Percentiles rank a stretch among this genome's conserved stretches.
These are phyloP conservation scores for Cladophialophora chaetospira DNA, from an alignment of 2,329 filamentous ascomycete genomes.

Conservation along the genomic window DNA sequence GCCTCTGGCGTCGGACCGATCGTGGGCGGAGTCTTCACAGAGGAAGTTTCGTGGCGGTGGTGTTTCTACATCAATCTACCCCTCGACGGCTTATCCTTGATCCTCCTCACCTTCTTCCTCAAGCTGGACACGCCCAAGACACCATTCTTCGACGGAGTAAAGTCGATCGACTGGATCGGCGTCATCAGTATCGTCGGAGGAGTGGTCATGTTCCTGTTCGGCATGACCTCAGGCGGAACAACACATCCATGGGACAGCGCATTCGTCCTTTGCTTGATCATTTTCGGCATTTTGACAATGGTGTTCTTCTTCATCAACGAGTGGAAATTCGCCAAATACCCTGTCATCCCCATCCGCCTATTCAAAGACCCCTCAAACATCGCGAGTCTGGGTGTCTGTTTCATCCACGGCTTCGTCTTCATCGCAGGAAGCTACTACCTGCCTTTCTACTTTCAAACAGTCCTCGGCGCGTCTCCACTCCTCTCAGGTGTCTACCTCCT, in stretches of 20 bases:
- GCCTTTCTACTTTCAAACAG: conserved; percentile 81
- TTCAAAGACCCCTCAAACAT: conserved; percentile 41
- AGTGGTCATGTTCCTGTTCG: conserved; percentile 69
- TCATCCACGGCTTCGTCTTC: conserved; percentile 75
- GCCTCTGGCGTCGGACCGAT: conserved; percentile 60
- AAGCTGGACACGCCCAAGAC: conserved; percentile 64
- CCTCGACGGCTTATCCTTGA: conserved; percentile 60
- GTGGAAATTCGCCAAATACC: conserved; percentile 61
- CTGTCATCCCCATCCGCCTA: conserved; percentile 62
- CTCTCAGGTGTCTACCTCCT: conserved; percentile 74
- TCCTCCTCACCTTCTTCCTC: conserved; percentile 62
- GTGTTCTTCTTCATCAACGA: conserved; percentile 60
- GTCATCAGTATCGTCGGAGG: conserved; percentile 64
- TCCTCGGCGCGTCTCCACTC: conserved; percentile 68
- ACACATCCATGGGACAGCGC: conserved; percentile 54
- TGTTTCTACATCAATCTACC: conserved; percentile 64
- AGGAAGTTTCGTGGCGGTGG: conserved; percentile 42
- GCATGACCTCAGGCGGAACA: conserved; percentile 69
- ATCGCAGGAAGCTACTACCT: conserved; percentile 78
- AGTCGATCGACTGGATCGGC: conserved; percentile 66
- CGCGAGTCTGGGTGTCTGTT: conserved; percentile 66
- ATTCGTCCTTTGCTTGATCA: conserved; percentile 53
- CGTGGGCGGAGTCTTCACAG: conserved; percentile 45
- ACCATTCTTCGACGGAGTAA: conserved; percentile 58
- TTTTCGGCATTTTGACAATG: conserved; percentile 48